Evolutionary conservation across 495 filamentous ascomycete species (phyloP).

Genomic region (Bacidia gigantensis): DNA sequence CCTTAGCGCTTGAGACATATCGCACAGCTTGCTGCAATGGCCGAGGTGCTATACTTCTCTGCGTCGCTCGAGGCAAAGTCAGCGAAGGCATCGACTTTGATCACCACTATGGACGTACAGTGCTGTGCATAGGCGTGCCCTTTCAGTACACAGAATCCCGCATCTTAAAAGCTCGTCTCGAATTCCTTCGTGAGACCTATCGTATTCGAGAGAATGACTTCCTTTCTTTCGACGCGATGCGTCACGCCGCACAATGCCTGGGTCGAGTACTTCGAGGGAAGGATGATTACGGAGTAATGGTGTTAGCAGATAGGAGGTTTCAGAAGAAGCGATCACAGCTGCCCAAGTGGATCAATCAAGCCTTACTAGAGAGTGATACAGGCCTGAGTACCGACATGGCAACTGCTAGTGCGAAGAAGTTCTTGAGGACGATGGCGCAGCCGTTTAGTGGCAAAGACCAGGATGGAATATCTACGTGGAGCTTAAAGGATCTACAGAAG

Average conservation of each 20-base stretch:
- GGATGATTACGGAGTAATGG: conserved; percentile 98
- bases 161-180: conserved; percentile 88
- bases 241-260: conserved; percentile 92
- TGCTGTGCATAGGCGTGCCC: conserved; percentile 91
- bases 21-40: conserved; percentile 96
- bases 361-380: conserved; percentile 65
- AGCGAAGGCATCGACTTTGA: conserved; percentile 98
- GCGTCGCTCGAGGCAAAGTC: conserved; percentile 93
- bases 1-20: conserved; percentile 89
- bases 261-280: conserved; percentile 93
- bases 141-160: conserved; percentile 99
- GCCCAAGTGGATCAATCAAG: conserved; percentile 94
- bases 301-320: conserved; percentile 85
- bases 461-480: conserved; percentile 89
- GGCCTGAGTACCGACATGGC: conserved; percentile 94
- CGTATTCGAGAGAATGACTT: conserved; percentile 97
- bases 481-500: conserved; percentile 54
- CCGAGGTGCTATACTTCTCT: conserved; percentile 80
- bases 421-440: conserved; percentile 79
- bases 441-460: conserved; percentile 72
- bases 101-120: conserved; percentile 94
- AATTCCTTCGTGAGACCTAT: conserved; percentile 94
- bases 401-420: conserved; percentile 73
- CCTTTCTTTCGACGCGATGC: conserved; percentile 96
- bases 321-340: conserved; percentile 78